Evolutionary conservation across 108 stramenopile genomes (phyloP).

Genomic region (Cyclotella kingstonii): DNA sequence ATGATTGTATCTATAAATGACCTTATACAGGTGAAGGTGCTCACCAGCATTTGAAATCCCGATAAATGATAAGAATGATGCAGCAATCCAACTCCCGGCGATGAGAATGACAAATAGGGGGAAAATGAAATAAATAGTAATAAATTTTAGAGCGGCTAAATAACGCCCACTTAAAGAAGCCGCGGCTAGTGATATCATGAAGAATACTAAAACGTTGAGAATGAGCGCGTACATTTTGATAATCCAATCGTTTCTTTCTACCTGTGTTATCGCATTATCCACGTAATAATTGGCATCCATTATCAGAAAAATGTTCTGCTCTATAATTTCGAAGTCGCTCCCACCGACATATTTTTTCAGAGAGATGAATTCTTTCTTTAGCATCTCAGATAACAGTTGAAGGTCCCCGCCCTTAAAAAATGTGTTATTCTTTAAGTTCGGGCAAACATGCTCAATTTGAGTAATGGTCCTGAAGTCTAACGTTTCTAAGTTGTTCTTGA

Average conservation of each 20-base stretch:
- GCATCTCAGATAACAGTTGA: background rate
- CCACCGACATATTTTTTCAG: slow-evolving; percentile 17
- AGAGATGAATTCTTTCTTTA: slow-evolving; percentile 13
- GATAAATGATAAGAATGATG: slow-evolving; percentile 17
- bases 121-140: slow-evolving; percentile 25
- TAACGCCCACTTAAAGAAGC: slow-evolving; percentile 5
- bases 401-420: slow-evolving; percentile 12
- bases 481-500: slow-evolving; percentile 16
- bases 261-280: slow-evolving; percentile 7
- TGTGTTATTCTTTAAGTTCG: slow-evolving; percentile 19
- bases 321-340: slow-evolving; percentile 18
- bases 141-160: slow-evolving; percentile 20
- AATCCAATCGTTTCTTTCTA: slow-evolving; percentile 41
- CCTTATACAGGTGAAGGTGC: background rate
- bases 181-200: slow-evolving; percentile 32
- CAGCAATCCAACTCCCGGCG: slow-evolving; percentile 16
- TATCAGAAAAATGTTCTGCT: slow-evolving; percentile 15
- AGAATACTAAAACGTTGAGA: slow-evolving; percentile 16
- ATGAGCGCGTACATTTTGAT: slow-evolving; percentile 26
- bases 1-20: background rate
- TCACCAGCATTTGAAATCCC: slow-evolving; percentile 35
- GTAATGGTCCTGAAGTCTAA: slow-evolving; percentile 22
- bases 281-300: slow-evolving; percentile 17
- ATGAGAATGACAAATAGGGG: slow-evolving; percentile 32
- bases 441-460: slow-evolving; percentile 19